These are phyloP conservation scores for Colletotrichum tofieldiae DNA, from an alignment of 2,329 filamentous ascomycete species.

Conservation along the genomic window DNA sequence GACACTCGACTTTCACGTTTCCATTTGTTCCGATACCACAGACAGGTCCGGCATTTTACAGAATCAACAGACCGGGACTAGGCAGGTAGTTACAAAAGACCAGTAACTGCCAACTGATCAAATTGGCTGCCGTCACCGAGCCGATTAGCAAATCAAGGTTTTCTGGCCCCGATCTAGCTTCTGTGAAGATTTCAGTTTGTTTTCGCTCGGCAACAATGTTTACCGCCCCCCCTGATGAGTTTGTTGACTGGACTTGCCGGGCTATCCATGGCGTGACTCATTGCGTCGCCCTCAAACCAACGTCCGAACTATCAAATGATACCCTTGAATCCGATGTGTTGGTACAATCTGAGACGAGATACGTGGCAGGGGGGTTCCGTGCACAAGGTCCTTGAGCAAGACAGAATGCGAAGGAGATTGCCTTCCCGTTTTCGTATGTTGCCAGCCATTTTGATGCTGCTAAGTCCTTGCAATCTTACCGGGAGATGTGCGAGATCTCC, in stretches of 20 bases:
- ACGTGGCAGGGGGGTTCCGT: slow-evolving; percentile 27
- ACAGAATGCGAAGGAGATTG: neutral
- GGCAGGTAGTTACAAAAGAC: neutral
- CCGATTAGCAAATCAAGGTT: slow-evolving; percentile 11
- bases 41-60: neutral
- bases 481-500: neutral
- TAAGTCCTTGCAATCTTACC: neutral
- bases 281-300: neutral
- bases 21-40: neutral
- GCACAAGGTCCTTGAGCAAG: neutral
- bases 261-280: neutral
- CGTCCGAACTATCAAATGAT: slow-evolving; percentile 34
- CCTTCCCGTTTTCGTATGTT: neutral
- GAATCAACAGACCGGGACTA: neutral
- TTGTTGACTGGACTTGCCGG: neutral
- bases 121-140: neutral
- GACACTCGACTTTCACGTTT: neutral
- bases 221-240: neutral
- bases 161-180: slow-evolving; percentile 11
- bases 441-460: neutral
- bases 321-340: slow-evolving; percentile 27
- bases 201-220: neutral
- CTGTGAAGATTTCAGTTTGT: neutral
- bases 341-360: slow-evolving; percentile 23
- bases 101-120: neutral